Evolutionary conservation across 1,284 basidiomycete genomes (phyloP), one percentile per base, ranked within the genome.

Genomic region (Ceratobasidium sp.): DNA sequence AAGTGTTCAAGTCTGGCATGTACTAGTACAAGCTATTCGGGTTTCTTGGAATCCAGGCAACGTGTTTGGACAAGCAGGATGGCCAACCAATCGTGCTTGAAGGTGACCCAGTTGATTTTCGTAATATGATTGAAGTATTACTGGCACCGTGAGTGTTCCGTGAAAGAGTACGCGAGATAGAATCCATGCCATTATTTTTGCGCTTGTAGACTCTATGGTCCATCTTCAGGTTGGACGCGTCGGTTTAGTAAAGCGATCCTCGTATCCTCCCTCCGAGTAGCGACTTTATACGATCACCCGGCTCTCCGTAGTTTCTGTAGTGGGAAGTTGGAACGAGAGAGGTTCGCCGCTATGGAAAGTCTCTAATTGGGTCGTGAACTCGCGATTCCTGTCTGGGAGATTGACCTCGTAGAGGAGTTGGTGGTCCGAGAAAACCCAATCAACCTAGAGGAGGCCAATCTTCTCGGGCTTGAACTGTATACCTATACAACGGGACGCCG

Each of bases 251-350:
- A 45, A 12, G 8, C 6, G 78, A 80, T 73, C 48, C 77, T 58
- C 4, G 18, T 32, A 26, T 53, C 50, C 50, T 5, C 50, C 18
- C 50, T 53, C 50, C 50, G 50, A 2, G 59, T 78, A 48, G 70
- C 74, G 1, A 76, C 78, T 14, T 75, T 77, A 18, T 79, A 81
- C 53, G 84, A 89, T 73, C 79, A 81, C 14, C 75, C 79, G 14
- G 79, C 82, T 10, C 79, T 89, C 61, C 82, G 83, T 53, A 80
- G 80, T 26, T 79, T 82, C 10, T 81, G 87, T 5, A 75, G 81
- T 32, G 79, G 82, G 73, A 83, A 85, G 6, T 77, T 88, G 55
- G 83, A 53, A 23, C 4, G 28, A 32, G 9, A 26, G 9, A 26
- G 9, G 10, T 23, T 10, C 23, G 6, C 23, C 3, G 50, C 16